A percentile compares a stretch with the other conserved stretches of the same genome.
Conservation (phyloP, 2,329 filamentous ascomycete genomes). For the Blumeria hordei region DNA sequence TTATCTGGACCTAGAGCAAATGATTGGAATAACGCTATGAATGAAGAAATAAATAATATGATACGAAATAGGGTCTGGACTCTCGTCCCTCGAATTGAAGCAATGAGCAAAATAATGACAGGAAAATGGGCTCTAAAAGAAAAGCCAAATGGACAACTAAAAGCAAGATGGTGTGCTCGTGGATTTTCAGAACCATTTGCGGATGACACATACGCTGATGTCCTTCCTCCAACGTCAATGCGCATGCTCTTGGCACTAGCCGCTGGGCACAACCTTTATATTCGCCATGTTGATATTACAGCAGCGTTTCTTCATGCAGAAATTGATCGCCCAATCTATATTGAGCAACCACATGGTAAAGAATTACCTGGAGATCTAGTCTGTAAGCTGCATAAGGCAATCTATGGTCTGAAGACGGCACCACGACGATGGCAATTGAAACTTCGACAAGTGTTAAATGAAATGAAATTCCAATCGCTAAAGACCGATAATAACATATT, state of each 20-base stretch:
- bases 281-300: not conserved
- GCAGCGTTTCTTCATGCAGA: not conserved
- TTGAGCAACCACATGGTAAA: not conserved
- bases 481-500: not conserved
- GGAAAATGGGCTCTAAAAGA: not conserved
- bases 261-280: not conserved
- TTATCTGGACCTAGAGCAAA: not conserved
- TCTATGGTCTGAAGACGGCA: not conserved
- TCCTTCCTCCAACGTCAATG: not conserved
- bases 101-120: not conserved
- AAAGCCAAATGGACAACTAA: not conserved
- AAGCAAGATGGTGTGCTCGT: slow-evolving; percentile 1
- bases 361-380: not conserved
- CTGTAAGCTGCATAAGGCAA: not conserved
- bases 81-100: not conserved
- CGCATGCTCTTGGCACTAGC: not conserved
- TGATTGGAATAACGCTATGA: not conserved
- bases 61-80: not conserved
- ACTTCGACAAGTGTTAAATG: not conserved
- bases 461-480: not conserved
- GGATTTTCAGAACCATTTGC: not conserved
- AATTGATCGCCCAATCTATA: not conserved
- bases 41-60: not conserved
- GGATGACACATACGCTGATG: not conserved
- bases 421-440: not conserved